Percentiles rank a stretch among this genome's conserved stretches.
These are phyloP conservation scores for Aureobasidium sp. DNA, from an alignment of 2,329 filamentous ascomycete species.

Conservation along the genomic window DNA sequence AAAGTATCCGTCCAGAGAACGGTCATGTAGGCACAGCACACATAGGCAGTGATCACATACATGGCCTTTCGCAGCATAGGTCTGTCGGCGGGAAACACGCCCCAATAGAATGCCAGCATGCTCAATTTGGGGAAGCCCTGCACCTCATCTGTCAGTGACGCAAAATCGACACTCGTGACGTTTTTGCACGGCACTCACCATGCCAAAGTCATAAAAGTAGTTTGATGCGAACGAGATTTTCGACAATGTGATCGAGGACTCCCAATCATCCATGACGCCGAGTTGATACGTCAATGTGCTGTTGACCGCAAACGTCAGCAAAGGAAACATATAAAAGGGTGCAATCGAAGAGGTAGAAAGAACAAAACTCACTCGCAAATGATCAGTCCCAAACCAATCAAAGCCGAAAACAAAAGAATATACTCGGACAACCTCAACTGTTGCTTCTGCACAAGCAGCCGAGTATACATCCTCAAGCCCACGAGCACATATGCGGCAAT, in stretches of 20 bases:
- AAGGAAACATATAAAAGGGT: too few species aligned
- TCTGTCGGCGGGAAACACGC: constrained; percentile 26
- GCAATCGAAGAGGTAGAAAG: background rate
- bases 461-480: constrained; percentile 29
- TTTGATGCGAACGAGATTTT: constrained; percentile 34
- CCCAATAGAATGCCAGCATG: constrained; percentile 34
- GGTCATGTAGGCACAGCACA: constrained; percentile 23
- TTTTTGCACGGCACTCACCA: constrained; percentile 16
- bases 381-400: constrained; percentile 29
- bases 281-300: constrained; percentile 28
- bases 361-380: constrained; percentile 28
- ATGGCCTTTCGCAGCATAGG: constrained; percentile 26
- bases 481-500: constrained; percentile 25
- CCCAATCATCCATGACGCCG: constrained; percentile 28
- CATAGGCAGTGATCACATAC: constrained; percentile 29
- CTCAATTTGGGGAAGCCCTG: constrained; percentile 31
- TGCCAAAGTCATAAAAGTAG: constrained; percentile 34
- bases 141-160: background rate
- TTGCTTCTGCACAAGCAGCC: constrained; percentile 27
- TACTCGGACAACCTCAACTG: constrained; percentile 28
- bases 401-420: constrained; percentile 25
- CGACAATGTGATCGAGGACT: constrained; percentile 27
- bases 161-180: background rate
- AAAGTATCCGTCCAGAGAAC: constrained; percentile 33
- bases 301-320: background rate